phyloP scores from a whole-genome alignment of 164 flowering plant genomes.

The Litsea cubeba region DNA sequence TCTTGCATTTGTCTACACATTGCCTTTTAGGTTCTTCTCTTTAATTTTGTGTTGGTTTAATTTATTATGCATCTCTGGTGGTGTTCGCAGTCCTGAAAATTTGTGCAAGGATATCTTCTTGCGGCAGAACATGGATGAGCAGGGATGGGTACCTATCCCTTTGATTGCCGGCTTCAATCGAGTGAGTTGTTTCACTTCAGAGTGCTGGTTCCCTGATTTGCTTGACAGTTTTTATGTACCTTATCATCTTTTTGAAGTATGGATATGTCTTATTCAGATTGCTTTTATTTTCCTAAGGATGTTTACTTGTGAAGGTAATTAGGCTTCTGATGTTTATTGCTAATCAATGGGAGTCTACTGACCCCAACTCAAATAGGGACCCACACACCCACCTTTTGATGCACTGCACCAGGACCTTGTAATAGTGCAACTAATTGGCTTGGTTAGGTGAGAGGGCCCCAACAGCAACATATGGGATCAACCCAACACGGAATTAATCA shows the following conservation, averaged over 20 bases:
- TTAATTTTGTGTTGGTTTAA: background rate
- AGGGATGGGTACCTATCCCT: slow-evolving; percentile 70
- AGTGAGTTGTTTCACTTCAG: slow-evolving; percentile 40
- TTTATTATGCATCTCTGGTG: background rate
- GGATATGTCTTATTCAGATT: background rate
- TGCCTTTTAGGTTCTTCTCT: background rate
- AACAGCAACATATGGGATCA: no score
- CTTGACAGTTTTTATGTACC: background rate
- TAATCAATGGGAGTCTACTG: no score
- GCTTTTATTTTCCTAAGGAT: background rate
- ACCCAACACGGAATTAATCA: no score
- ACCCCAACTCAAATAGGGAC: no score
- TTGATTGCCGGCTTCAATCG: slow-evolving; percentile 55
- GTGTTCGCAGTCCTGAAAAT: slow-evolving; percentile 52
- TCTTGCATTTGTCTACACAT: background rate
- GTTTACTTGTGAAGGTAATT: background rate
- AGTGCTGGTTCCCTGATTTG: background rate
- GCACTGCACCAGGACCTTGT: no score
- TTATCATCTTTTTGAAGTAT: background rate
- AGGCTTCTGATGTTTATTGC: background rate
- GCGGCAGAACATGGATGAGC: slow-evolving; percentile 61
- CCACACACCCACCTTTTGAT: no score
- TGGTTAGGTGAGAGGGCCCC: no score
- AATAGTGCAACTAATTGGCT: no score
- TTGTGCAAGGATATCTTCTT: slow-evolving; percentile 52